Evolutionary conservation across 2,329 filamentous ascomycete species (phyloP).

Genomic region (Cryphonectria naterciae): DNA sequence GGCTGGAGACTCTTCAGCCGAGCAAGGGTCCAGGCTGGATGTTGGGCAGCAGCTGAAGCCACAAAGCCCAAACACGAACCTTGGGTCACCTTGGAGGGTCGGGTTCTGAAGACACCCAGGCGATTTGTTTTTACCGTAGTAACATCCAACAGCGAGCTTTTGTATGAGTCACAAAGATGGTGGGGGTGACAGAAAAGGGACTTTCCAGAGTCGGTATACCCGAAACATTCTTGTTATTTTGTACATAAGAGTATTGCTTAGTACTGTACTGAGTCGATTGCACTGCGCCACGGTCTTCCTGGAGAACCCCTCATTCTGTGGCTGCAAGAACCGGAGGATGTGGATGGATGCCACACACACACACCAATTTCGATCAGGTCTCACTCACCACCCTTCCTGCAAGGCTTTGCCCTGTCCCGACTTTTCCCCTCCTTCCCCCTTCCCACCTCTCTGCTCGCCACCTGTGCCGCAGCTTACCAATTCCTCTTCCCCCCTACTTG

Average conservation of each 20-base stretch:
- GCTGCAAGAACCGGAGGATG: background rate
- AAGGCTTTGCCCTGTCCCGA: background rate
- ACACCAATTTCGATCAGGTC: background rate
- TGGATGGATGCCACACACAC: background rate
- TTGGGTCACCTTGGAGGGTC: background rate
- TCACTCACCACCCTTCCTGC: background rate
- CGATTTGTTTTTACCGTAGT: no score
- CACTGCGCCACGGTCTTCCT: background rate
- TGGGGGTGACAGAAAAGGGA: background rate
- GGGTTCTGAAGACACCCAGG: background rate
- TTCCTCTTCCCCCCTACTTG: no score
- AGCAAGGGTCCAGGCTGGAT: slow-evolving; percentile 4
- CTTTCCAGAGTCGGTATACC: background rate
- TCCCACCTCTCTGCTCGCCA: background rate
- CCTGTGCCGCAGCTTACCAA: background rate
- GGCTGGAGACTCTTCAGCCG: background rate
- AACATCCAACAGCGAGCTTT: no score
- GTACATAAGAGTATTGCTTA: no score
- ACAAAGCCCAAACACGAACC: background rate
- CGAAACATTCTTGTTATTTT: background rate
- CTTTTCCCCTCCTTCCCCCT: no score
- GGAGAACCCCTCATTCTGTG: background rate
- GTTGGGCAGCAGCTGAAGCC: slow-evolving; percentile 17
- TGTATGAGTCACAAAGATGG: no score
- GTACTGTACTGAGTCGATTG: background rate